Conservation (phyloP, 2,329 filamentous ascomycete species). For the Penicillium capsulatum region DNA sequence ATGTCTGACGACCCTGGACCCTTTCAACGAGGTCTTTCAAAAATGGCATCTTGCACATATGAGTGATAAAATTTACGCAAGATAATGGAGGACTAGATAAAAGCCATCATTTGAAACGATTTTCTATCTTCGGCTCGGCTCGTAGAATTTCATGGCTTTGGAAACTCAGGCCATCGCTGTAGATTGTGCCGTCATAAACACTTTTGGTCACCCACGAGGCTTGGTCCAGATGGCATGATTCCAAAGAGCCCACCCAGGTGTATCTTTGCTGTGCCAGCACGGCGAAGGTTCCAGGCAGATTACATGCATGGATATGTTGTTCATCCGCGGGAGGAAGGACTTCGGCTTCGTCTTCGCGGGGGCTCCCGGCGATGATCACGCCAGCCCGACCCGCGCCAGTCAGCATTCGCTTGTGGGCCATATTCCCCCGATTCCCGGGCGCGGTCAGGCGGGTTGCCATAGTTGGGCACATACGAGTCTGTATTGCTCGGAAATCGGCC, state of each 20-base stretch:
- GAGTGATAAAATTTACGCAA: no score
- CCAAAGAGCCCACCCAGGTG: no score
- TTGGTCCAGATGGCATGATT: no score
- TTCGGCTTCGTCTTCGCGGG: constrained; percentile 34
- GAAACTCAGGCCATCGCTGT: no score
- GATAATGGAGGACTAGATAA: no score
- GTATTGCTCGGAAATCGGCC: constrained; percentile 25
- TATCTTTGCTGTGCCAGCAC: no score
- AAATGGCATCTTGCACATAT: constrained; percentile 5
- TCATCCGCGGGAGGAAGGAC: constrained; percentile 23
- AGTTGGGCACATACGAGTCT: constrained; percentile 39
- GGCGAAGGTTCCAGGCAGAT: no score
- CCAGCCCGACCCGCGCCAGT: constrained; percentile 24
- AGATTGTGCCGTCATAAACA: no score
- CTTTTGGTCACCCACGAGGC: no score
- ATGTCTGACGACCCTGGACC: constrained; percentile 5
- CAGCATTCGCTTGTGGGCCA: constrained; percentile 14
- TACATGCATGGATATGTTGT: no score
- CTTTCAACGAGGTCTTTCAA: constrained; percentile 21
- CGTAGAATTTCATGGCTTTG: no score
- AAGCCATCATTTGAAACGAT: not conserved
- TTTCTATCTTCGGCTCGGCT: no score
- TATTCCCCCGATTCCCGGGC: constrained; percentile 23
- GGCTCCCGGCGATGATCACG: constrained; percentile 30
- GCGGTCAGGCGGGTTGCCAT: constrained; percentile 26